Evolutionary conservation across 805 yeast genomes (phyloP), one percentile per base, ranked within the genome.

Genomic region (Debaryomyces tyrocola): DNA sequence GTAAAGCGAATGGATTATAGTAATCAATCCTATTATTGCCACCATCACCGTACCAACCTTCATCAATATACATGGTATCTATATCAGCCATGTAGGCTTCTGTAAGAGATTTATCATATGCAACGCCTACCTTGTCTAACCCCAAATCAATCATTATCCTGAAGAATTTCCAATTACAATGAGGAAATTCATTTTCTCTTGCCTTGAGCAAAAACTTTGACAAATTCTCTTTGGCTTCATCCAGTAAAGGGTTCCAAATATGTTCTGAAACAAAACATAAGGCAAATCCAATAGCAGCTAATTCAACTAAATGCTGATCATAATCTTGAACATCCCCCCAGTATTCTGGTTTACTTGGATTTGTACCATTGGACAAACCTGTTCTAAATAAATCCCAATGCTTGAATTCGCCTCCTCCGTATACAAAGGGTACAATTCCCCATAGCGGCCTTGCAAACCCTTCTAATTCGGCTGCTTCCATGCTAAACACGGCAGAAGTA

Each of bases 41-140:
- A 20, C 68, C 68, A 51, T 64, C 68, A 24, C 59, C 52, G 46
- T 63, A 63, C 67, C 66, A 63, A 3, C 67, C 68, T 38, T 61
- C 64, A 10, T 47, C 49, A 18, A 64, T 31, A 41, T 63, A 60
- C 41, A 53, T 51, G 4, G 33, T 21, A 28, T 62, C 62, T 5
- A 64, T 29, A 17, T 51, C 52, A 17, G 54, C 52, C 20, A 63
- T 40, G 29, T 56, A 48, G 8, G 44, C 48, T 12, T 54, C 51
- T 8, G 53, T 49, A 4, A 40, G 33, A 6, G 43, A 20, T 10
- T 33, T 34, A 35, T 56, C 52, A 43, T 41, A 27, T 15, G 43
- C 31, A 8, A 50, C 53, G 8, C 64, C 64, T 15, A 60, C 52
- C 2, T 44, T 52, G 17, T 55, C 48, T 6, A 64, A 54, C 3